Conservation (phyloP, 495 filamentous ascomycete species). For the Penicillium samsonianum region DNA sequence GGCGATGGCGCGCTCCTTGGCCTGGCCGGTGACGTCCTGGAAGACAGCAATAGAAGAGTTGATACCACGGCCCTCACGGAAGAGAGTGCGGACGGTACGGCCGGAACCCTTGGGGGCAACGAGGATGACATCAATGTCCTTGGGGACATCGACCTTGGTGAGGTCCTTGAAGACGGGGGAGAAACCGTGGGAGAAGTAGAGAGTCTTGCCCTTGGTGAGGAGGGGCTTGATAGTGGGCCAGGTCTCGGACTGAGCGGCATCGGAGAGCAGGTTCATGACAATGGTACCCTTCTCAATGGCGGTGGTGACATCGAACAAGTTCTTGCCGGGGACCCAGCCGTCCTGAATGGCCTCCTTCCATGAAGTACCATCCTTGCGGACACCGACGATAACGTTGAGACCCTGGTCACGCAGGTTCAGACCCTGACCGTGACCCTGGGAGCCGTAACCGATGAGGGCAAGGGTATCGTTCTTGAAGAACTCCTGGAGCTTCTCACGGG, state of each 20-base stretch:
- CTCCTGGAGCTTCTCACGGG: slow-evolving; percentile 94
- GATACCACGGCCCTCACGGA: slow-evolving; percentile 97
- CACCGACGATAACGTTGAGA: slow-evolving; percentile 96
- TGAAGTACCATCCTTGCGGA: slow-evolving; percentile 95
- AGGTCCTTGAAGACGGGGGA: slow-evolving; percentile 99
- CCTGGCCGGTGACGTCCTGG: slow-evolving; percentile 98
- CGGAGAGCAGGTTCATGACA: slow-evolving; percentile 97
- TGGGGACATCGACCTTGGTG: slow-evolving; percentile 96
- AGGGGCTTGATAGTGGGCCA: slow-evolving; percentile 98
- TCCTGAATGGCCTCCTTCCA: slow-evolving; percentile 97
- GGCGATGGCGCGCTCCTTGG: slow-evolving; percentile 96
- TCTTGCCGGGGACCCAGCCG: slow-evolving; percentile 97
- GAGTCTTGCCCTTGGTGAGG: slow-evolving; percentile 98
- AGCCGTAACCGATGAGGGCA: slow-evolving; percentile 98
- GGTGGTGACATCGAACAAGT: slow-evolving; percentile 95
- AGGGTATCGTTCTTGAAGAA: slow-evolving; percentile 99
- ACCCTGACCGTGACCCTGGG: slow-evolving; percentile 97
- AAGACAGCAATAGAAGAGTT: slow-evolving; percentile 98
- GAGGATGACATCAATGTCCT: slow-evolving; percentile 97
- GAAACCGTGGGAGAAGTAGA: slow-evolving; percentile 99
- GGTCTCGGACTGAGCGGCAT: slow-evolving; percentile 96
- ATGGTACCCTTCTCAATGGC: slow-evolving; percentile 92
- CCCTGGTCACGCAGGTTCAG: slow-evolving; percentile 99
- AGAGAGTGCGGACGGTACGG: slow-evolving; percentile 95
- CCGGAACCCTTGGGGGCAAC: slow-evolving; percentile 98